Conservation (phyloP, 495 filamentous ascomycete species). For the Pseudomonodictys pantanalensis region DNA sequence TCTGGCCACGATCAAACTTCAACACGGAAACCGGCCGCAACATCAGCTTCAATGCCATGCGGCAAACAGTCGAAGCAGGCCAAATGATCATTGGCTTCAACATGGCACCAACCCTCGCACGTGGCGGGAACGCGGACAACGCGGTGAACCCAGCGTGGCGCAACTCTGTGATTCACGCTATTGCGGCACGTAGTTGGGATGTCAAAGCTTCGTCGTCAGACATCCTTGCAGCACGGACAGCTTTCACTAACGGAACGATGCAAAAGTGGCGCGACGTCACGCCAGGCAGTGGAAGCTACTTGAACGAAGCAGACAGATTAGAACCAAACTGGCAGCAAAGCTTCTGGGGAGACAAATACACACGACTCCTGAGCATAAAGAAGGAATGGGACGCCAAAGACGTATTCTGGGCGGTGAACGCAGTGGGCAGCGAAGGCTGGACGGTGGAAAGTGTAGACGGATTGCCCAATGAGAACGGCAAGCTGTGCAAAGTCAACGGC, state of each 20-base stretch:
- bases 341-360: slow-evolving; percentile 28
- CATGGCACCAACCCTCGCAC: slow-evolving; percentile 23
- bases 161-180: slow-evolving; percentile 19
- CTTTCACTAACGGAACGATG: slow-evolving; percentile 25
- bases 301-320: slow-evolving; percentile 30
- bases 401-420: slow-evolving; percentile 22
- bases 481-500: slow-evolving; percentile 19
- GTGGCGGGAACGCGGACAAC: slow-evolving; percentile 24
- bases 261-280: slow-evolving; percentile 24
- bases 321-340: slow-evolving; percentile 29
- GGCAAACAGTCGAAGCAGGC: slow-evolving; percentile 16
- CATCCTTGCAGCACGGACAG: slow-evolving; percentile 1
- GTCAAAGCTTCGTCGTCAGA: neutral
- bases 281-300: slow-evolving; percentile 19
- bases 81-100: slow-evolving; percentile 19
- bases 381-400: slow-evolving; percentile 16
- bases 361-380: slow-evolving; percentile 18
- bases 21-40: slow-evolving; percentile 19
- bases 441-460: slow-evolving; percentile 23
- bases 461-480: slow-evolving; percentile 29
- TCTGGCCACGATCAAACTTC: slow-evolving; percentile 29
- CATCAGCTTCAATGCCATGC: slow-evolving; percentile 16
- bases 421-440: slow-evolving; percentile 27
- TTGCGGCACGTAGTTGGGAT: slow-evolving; percentile 7
- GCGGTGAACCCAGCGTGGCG: slow-evolving; percentile 35